A percentile compares a stretch with the other conserved stretches of the same genome.
phyloP scores from a whole-genome alignment of 495 filamentous ascomycete species.

The Xeromyces bisporus region DNA sequence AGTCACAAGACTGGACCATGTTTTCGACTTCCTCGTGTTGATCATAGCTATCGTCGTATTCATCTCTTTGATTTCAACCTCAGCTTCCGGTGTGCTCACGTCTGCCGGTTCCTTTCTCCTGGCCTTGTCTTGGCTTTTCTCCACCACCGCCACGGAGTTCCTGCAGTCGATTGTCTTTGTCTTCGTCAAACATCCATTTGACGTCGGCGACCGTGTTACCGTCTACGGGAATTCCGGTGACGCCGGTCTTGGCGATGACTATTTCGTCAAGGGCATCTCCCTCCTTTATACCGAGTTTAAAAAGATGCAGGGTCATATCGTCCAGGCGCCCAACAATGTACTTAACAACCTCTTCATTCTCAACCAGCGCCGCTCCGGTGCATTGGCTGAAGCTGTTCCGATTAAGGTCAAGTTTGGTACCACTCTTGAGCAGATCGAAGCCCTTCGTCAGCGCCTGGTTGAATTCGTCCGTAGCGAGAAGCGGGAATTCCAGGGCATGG shows the following conservation, averaged over 20 bases:
- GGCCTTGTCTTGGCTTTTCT: constrained; percentile 82
- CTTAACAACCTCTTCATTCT: constrained; percentile 88
- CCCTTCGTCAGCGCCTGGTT: constrained; percentile 64
- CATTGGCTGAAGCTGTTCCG: constrained; percentile 71
- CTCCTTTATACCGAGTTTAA: constrained; percentile 97
- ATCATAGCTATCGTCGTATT: constrained; percentile 71
- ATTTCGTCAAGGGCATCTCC: constrained; percentile 88
- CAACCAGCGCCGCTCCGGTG: constrained; percentile 81
- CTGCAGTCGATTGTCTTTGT: constrained; percentile 85
- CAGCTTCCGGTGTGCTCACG: constrained; percentile 68
- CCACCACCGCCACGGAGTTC: constrained; percentile 85
- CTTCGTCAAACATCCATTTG: constrained; percentile 95
- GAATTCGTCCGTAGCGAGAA: constrained; percentile 77
- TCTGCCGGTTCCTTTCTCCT: constrained; percentile 74
- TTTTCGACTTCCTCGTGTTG: constrained; percentile 72
- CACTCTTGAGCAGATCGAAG: constrained; percentile 68
- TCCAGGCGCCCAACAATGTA: constrained; percentile 89
- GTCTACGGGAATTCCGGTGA: constrained; percentile 82
- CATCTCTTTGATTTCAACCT: constrained; percentile 74
- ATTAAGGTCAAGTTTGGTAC: constrained; percentile 83
- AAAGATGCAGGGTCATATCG: constrained; percentile 91
- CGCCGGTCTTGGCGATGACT: constrained; percentile 65
- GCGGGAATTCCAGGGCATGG: constrained; percentile 78
- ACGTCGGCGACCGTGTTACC: constrained; percentile 85
- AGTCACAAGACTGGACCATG: constrained; percentile 74